Base-by-base conservation (phyloP, 2,329 filamentous ascomycete genomes). In the Exophiala viscosa region DNA sequence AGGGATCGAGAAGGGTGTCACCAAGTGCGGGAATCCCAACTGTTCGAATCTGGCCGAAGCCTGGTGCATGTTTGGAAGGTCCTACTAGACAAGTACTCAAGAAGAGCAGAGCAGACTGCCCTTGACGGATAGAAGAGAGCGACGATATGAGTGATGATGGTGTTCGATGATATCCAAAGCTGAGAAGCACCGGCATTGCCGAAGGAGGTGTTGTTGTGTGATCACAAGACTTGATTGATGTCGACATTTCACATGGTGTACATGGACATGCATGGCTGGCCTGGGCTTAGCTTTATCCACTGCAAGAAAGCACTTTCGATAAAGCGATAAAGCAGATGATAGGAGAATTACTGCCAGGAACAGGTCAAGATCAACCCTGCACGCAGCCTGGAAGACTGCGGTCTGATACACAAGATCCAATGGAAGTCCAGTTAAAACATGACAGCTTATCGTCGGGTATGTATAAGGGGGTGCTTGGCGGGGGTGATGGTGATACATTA, bases 1-100 rank as follows among this genome's bases (percentile, higher is more conserved):
- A 65, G 88, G 86, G 18, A 76, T 95, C 59, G 80, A 87, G 59
- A 76, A 83, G 60, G 91, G 88, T 45, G 86, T 88, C 74, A 96
- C 90, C 53, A 91, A 93, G 73, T 99, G 93, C 69, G 78, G 92
- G 64, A 96, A 88, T 78, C 92, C 92, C 38, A 86, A 92, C 66
- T 97, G 92, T 74, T 76, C 77, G 56, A 78, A 77, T 59, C 74
- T 83, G 45, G 92, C 92, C 14, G 83, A 92, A 77, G 82, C 86
- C 66, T 97, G 89, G 87, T 88, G 88, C 71, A 87, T 96, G 85
- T 97, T 96, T 72, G 92, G 92, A 65, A 80, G 87, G 36, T 63
- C 61, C n/a, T 63, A 63, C 44, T 63, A 63, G 52, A 48, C 40
- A 10, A 13, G 18, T 17, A 15, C 1, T 13, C 15, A 32, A 15